Percentiles rank a stretch among this genome's conserved stretches.
These are phyloP conservation scores for Pulveroboletus sp. DNA, from an alignment of 768 basidiomycete species.

Conservation along the genomic window DNA sequence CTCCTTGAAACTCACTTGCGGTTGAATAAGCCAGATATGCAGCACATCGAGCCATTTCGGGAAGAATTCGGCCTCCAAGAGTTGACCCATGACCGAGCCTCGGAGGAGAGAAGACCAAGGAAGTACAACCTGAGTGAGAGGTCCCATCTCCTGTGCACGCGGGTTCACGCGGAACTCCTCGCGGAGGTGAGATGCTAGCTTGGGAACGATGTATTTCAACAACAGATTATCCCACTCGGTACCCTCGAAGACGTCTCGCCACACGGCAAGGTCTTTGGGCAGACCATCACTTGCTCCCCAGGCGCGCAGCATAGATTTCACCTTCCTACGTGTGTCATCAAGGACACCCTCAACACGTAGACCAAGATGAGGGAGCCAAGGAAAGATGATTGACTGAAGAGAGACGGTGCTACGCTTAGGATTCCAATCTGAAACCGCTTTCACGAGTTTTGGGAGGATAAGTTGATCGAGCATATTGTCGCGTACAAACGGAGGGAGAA, in stretches of 20 bases:
- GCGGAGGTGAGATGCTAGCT: conserved; percentile 77
- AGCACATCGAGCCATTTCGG: conserved; percentile 94
- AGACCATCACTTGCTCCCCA: conserved; percentile 73
- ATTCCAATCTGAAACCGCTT: conserved; percentile 82
- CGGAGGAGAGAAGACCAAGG: conserved; percentile 74
- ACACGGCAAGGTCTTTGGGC: conserved; percentile 69
- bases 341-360: conserved; percentile 78
- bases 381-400: conserved; percentile 82
- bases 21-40: conserved; percentile 90
- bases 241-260: conserved; percentile 81
- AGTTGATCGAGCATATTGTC: conserved; percentile 97
- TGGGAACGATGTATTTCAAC: conserved; percentile 88
- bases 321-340: conserved; percentile 80
- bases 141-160: conserved; percentile 80
- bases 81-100: conserved; percentile 69
- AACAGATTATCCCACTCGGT: conserved; percentile 89
- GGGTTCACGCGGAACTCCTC: conserved; percentile 90
- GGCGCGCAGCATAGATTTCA: conserved; percentile 69
- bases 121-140: conserved; percentile 64
- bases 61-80: conserved; percentile 91
- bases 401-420: conserved; percentile 52
- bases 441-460: conserved; percentile 86
- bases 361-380: conserved; percentile 91
- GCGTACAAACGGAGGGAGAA: conserved; percentile 85
- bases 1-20: conserved; percentile 82